These are phyloP conservation scores for Botryotinia convoluta DNA, from an alignment of 2,329 filamentous ascomycete genomes.

Conservation along the genomic window DNA sequence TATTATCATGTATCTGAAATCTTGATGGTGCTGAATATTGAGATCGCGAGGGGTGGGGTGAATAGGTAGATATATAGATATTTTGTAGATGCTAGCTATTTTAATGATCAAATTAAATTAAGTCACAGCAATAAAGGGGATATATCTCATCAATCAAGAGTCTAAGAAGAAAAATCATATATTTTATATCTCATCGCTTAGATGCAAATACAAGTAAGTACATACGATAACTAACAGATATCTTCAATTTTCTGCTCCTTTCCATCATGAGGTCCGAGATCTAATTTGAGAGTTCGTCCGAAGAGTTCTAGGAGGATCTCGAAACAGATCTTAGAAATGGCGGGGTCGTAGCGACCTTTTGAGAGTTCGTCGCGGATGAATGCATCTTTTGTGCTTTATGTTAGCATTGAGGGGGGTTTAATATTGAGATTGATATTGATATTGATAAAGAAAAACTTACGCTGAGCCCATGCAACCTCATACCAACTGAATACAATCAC, in stretches of 20 bases:
- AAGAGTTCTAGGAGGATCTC: constrained; percentile 88
- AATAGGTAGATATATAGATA: not conserved
- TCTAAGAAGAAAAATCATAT: not conserved
- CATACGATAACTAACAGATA: constrained; percentile 54
- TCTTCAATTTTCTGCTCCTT: constrained; percentile 64
- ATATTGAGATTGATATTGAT: not conserved
- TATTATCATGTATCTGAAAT: too few relatives aligned
- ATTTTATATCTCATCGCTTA: not conserved
- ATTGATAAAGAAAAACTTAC: constrained; percentile 43
- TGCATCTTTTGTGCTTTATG: constrained; percentile 56
- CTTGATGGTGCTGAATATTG: not conserved
- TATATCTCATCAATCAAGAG: not conserved
- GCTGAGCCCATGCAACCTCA: constrained; percentile 90
- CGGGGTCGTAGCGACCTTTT: constrained; percentile 91
- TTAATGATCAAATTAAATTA: not conserved
- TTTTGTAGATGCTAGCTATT: not conserved
- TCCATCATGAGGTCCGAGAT: constrained; percentile 68
- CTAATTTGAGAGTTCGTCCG: constrained; percentile 70
- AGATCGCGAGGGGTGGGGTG: not conserved
- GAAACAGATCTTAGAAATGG: constrained; percentile 82
- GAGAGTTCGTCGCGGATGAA: constrained; percentile 91
- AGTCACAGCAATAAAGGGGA: not conserved
- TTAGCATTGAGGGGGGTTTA: not conserved
- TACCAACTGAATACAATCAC: constrained; percentile 77
- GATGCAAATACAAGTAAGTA: not conserved